Conservation (phyloP, 345 rosid genomes). For the Pistacia integerrima region DNA sequence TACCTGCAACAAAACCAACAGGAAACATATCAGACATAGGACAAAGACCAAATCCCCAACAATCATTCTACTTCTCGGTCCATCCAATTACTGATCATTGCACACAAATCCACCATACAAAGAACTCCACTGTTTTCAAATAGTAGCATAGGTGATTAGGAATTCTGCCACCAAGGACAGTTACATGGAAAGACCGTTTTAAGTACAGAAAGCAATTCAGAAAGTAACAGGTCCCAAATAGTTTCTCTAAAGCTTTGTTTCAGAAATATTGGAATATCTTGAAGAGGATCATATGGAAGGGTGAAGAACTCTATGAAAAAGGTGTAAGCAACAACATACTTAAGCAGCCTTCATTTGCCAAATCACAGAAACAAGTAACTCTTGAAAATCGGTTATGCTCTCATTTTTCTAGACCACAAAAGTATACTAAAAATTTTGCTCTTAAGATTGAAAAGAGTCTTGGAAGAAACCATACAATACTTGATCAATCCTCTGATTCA, state of each 20-base stretch:
- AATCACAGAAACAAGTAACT: not conserved
- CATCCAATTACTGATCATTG: not conserved
- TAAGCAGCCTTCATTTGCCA: not conserved
- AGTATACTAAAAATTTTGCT: too few species aligned
- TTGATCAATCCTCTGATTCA: too few species aligned
- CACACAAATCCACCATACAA: not conserved
- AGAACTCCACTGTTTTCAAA: not conserved
- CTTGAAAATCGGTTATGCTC: not conserved
- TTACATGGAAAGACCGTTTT: too few species aligned
- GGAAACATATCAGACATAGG: constrained; percentile 2
- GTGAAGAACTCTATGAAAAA: not conserved
- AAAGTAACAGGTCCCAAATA: not conserved
- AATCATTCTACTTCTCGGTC: not conserved
- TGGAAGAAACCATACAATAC: not conserved
- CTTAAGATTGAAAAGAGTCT: too few species aligned
- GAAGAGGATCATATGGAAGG: not conserved
- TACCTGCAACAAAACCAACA: constrained; percentile 61
- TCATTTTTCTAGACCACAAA: not conserved
- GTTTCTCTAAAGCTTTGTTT: not conserved
- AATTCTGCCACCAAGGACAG: not conserved
- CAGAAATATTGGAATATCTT: not conserved
- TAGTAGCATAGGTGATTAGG: not conserved
- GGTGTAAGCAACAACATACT: not conserved
- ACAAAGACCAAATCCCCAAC: not conserved
- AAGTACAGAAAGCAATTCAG: not conserved